Evolutionary conservation across 1,139 yeast species (phyloP).

Genomic region (Diutina siamensis): DNA sequence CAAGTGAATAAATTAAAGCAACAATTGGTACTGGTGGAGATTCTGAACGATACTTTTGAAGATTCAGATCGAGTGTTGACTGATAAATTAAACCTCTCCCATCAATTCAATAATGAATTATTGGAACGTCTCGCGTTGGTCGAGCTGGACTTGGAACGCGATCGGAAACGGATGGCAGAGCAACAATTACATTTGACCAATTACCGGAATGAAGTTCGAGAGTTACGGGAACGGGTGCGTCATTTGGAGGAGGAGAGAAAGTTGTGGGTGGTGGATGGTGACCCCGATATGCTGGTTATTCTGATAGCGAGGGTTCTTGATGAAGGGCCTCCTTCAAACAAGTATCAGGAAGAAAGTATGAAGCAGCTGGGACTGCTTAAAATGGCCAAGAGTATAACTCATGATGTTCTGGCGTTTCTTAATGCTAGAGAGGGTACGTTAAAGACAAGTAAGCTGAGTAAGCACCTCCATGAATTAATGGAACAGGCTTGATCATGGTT

Average conservation of each 20-base stretch:
- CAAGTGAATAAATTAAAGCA: slow-evolving; percentile 17
- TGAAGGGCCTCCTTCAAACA: not conserved
- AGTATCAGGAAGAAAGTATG: not conserved
- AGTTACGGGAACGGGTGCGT: not conserved
- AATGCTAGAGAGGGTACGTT: not conserved
- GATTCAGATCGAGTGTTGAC: slow-evolving; percentile 25
- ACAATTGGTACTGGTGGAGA: slow-evolving; percentile 28
- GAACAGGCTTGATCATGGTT: no score
- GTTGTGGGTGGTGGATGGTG: not conserved
- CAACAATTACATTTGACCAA: not conserved
- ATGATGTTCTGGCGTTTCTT: slow-evolving; percentile 1
- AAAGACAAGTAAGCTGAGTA: slow-evolving; percentile 4
- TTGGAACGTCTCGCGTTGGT: slow-evolving; percentile 30
- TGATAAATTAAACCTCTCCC: slow-evolving; percentile 23
- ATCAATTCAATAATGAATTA: slow-evolving; percentile 29
- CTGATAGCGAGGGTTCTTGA: slow-evolving; percentile 2
- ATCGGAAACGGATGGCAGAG: slow-evolving; percentile 11
- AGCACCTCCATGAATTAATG: not conserved
- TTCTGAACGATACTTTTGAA: slow-evolving; percentile 30
- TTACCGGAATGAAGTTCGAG: not conserved
- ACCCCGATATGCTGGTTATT: slow-evolving; percentile 5
- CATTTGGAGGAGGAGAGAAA: slow-evolving; percentile 2
- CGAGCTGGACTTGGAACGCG: slow-evolving; percentile 30
- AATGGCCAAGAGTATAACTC: not conserved
- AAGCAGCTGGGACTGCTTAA: not conserved